Base-by-base conservation (phyloP, 140 eudicot genomes). In the Stevia rebaudiana region DNA sequence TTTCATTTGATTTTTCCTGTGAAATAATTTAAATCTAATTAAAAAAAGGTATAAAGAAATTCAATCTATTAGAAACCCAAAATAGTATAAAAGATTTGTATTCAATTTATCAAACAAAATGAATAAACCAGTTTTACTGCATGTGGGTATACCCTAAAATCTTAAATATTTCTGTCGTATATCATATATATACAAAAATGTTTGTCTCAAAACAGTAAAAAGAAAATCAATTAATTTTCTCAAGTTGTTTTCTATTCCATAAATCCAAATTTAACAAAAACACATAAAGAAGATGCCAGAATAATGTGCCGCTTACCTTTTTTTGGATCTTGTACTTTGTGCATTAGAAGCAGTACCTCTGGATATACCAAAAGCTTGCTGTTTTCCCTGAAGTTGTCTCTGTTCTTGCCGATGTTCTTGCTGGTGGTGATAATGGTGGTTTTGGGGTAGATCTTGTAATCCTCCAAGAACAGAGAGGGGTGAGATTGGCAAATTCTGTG, bases 1-100 rank as follows among this genome's bases (percentile, higher is more conserved):
- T 72, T 92, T 92, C 90, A 79, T 44, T 72, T 88, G 84, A 51
- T 83, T 85, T 75, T 87, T 92, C 74, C 96, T 88, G 80, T 56
- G 7, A 76, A 36, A 25, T 5, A 23, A 68, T 57, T 33, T 1
- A 51, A 4, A 65, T 21, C 17, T 16, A 55, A 63, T 69, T 69
- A 76, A 57, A 48, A 13, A 48, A 48, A 24, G 22, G 2, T 15
- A 59, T 11, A 8, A 19, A 60, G 9, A 39, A 67, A 40, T 37
- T 28, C 30, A 55, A 56, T 16, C 13, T 5, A 39, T 48, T 19
- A 24, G 19, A 33, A 10, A 19, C 48, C 42, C 28, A 33, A 42
- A 53, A 19, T 24, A 54, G 21, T 28, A 36, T 8, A 2, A 42
- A 76, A 54, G 47, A 63, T 57, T 36, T 57, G 21, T 19, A 47